These are phyloP conservation scores for Alternaria gaisen DNA, from an alignment of 2,329 filamentous ascomycete species.

Conservation along the genomic window DNA sequence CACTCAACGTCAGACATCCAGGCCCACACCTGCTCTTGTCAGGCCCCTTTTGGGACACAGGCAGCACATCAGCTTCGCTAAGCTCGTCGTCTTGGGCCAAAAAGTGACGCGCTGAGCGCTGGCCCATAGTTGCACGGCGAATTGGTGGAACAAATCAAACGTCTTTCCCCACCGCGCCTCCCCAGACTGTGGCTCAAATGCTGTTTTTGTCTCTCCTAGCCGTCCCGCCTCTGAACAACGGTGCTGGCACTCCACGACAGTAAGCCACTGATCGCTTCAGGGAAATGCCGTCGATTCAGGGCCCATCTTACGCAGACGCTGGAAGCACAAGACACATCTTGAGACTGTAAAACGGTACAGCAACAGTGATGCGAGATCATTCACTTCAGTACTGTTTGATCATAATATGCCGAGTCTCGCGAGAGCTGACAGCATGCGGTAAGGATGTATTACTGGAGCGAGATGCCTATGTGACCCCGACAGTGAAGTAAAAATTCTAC, in stretches of 20 bases:
- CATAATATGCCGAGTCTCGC: slow-evolving; percentile 3
- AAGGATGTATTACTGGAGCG: slow-evolving; percentile 24
- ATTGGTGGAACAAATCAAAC: slow-evolving; percentile 33
- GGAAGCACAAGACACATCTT: slow-evolving; percentile 8
- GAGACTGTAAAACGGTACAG: slow-evolving; percentile 6
- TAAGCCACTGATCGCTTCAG: slow-evolving; percentile 23
- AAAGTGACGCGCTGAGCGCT: slow-evolving; percentile 20
- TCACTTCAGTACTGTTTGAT: neutral
- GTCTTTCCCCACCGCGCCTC: slow-evolving; percentile 15
- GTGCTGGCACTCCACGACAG: slow-evolving; percentile 37
- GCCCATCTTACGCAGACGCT: neutral
- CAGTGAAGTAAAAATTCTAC: slow-evolving; percentile 10
- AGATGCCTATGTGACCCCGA: slow-evolving; percentile 4
- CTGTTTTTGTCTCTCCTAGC: slow-evolving; percentile 31
- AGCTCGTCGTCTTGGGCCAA: slow-evolving; percentile 2
- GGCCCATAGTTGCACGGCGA: slow-evolving; percentile 28
- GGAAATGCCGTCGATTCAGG: neutral
- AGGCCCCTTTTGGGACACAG: slow-evolving; percentile 28
- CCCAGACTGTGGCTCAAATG: slow-evolving; percentile 24
- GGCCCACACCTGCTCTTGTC: slow-evolving; percentile 22
- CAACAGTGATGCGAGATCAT: slow-evolving; percentile 1
- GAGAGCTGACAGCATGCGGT: slow-evolving; percentile 4
- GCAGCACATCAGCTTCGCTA: slow-evolving; percentile 26
- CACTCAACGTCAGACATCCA: slow-evolving; percentile 14
- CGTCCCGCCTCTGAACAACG: slow-evolving; percentile 13